Percentiles rank a stretch among this genome's conserved stretches.
phyloP scores from a whole-genome alignment of 2,329 filamentous ascomycete genomes.

The Fusarium heterosporum region DNA sequence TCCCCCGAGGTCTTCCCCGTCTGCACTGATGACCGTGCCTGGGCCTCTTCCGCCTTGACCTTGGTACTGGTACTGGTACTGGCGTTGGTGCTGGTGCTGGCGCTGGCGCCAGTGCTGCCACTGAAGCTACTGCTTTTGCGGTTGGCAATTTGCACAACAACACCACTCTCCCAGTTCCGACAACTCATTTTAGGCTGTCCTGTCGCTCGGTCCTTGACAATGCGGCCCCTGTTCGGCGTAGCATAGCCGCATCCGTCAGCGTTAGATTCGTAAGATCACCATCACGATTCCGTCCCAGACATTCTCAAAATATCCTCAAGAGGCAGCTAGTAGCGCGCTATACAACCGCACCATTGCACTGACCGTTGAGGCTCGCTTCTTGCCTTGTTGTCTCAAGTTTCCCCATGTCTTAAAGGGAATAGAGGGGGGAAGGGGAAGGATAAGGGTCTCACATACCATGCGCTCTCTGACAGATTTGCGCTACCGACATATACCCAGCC shows the following conservation, averaged over 20 bases:
- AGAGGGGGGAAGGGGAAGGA: slow-evolving; percentile 20
- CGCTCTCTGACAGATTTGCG: slow-evolving; percentile 91
- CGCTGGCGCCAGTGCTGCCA: slow-evolving; percentile 15
- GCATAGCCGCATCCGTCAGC: slow-evolving; percentile 39
- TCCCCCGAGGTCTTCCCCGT: slow-evolving; percentile 34
- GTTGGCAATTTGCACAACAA: slow-evolving; percentile 72
- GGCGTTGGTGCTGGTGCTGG: slow-evolving; percentile 10
- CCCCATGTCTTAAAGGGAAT: slow-evolving; percentile 39
- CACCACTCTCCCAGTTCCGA: slow-evolving; percentile 96
- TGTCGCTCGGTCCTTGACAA: slow-evolving; percentile 75
- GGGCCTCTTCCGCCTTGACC: slow-evolving; percentile 37
- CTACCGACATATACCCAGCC: slow-evolving; percentile 91
- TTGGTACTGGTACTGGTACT: slow-evolving; percentile 28
- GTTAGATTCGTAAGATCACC: slow-evolving; percentile 41
- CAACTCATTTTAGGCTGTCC: slow-evolving; percentile 81
- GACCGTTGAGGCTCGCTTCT: slow-evolving; percentile 38
- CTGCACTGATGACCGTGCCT: slow-evolving; percentile 36
- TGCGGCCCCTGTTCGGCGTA: slow-evolving; percentile 72
- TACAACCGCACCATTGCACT: slow-evolving; percentile 36
- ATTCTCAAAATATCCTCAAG: slow-evolving; percentile 29
- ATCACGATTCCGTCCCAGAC: slow-evolving; percentile 36
- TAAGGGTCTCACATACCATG: slow-evolving; percentile 71
- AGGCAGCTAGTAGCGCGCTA: slow-evolving; percentile 34
- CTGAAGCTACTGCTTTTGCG: slow-evolving; percentile 33
- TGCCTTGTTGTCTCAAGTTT: slow-evolving; percentile 39